phyloP scores from a whole-genome alignment of 116 monocot species.

The Cymodocea nodosa region DNA sequence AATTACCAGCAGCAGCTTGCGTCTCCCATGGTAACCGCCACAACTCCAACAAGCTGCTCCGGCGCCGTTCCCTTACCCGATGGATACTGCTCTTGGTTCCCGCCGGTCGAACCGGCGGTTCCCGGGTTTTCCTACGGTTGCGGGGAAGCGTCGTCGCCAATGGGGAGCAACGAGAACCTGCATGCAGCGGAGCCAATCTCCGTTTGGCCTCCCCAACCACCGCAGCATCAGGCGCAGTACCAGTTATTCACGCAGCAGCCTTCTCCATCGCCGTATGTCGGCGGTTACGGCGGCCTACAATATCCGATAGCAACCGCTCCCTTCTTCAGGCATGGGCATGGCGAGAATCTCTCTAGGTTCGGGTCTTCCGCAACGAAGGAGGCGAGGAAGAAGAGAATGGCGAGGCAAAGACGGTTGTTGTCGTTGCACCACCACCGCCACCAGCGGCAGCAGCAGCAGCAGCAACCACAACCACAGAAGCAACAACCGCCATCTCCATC shows the following conservation, averaged over 20 bases:
- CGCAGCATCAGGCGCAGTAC: slow-evolving; percentile 11
- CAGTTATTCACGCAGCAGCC: not conserved
- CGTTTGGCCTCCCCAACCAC: slow-evolving; percentile 18
- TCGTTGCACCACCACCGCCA: slow-evolving; percentile 40
- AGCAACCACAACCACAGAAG: slow-evolving; percentile 1
- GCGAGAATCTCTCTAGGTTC: slow-evolving; percentile 8
- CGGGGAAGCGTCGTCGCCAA: not conserved
- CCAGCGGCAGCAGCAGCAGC: slow-evolving; percentile 12
- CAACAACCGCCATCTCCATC: not conserved
- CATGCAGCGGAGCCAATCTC: slow-evolving; percentile 8
- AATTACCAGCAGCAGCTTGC: not conserved
- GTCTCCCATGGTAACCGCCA: not conserved
- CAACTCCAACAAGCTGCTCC: too few species aligned
- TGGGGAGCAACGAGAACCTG: slow-evolving; percentile 1
- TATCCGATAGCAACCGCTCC: not conserved
- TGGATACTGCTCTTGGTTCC: not conserved
- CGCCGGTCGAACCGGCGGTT: not conserved
- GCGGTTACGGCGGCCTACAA: not conserved
- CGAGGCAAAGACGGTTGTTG: slow-evolving; percentile 51
- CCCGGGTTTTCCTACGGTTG: not conserved
- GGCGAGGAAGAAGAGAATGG: slow-evolving; percentile 91
- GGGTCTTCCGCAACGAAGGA: slow-evolving; percentile 53
- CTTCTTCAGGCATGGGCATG: slow-evolving; percentile 5
- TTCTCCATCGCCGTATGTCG: not conserved
- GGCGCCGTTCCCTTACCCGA: not conserved